Evolutionary conservation across 805 yeast species (phyloP).

Genomic region (Pichia manshurica): DNA sequence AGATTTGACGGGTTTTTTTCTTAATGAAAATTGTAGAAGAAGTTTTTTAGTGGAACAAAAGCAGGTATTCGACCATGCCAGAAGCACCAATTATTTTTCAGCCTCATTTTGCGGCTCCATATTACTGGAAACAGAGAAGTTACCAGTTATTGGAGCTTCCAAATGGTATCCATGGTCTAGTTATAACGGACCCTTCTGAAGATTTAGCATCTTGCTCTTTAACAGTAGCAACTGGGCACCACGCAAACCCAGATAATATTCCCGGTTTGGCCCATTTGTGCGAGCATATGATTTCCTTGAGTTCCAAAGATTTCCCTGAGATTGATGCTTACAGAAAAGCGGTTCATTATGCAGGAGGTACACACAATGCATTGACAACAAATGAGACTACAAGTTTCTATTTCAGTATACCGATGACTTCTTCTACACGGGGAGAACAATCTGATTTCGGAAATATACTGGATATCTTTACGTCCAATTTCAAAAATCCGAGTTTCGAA

Average conservation of each 20-base stretch:
- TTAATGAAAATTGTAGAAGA: too few relatives aligned
- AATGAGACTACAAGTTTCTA: slow-evolving; percentile 61
- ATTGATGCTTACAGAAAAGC: slow-evolving; percentile 40
- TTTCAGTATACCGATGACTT: slow-evolving; percentile 50
- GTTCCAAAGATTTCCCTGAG: slow-evolving; percentile 49
- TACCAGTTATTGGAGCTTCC: slow-evolving; percentile 46
- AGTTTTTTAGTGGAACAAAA: too few relatives aligned
- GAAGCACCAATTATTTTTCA: neutral
- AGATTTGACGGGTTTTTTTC: too few relatives aligned
- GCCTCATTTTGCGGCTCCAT: slow-evolving; percentile 13
- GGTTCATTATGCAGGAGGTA: slow-evolving; percentile 47
- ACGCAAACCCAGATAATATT: slow-evolving; percentile 61
- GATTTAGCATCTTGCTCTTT: slow-evolving; percentile 64
- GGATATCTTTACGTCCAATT: slow-evolving; percentile 45
- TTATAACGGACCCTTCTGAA: slow-evolving; percentile 71
- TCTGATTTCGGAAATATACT: slow-evolving; percentile 43
- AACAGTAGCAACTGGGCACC: slow-evolving; percentile 76
- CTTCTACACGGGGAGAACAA: slow-evolving; percentile 6
- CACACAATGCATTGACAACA: slow-evolving; percentile 61
- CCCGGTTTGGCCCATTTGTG: slow-evolving; percentile 88
- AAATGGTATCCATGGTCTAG: slow-evolving; percentile 62
- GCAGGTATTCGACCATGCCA: too few relatives aligned
- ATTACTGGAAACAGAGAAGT: slow-evolving; percentile 27
- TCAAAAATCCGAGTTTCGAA: slow-evolving; percentile 47
- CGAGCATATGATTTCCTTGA: slow-evolving; percentile 65